A percentile compares a stretch with the other conserved stretches of the same genome.
phyloP scores from a whole-genome alignment of 2,329 filamentous ascomycete genomes.

The Cylindrodendrum hubeiense region DNA sequence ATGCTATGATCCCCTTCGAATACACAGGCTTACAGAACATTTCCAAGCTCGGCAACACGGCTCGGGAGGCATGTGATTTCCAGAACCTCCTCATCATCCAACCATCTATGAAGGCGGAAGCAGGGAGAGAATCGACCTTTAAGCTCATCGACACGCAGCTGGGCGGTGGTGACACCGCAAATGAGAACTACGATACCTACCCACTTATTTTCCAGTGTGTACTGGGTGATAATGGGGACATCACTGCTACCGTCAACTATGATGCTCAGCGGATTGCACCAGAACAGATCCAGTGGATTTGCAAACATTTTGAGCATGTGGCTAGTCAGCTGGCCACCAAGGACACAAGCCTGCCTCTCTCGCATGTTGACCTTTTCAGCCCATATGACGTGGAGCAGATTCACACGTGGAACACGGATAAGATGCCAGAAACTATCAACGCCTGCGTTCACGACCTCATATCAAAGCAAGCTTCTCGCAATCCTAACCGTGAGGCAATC shows the following conservation, averaged over 20 bases:
- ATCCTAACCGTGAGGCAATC: constrained; percentile 1
- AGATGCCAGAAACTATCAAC: constrained; percentile 8
- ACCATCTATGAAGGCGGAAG: constrained; percentile 3
- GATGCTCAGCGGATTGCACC: constrained; percentile 15
- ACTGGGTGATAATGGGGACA: neutral
- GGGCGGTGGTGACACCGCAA: constrained; percentile 6
- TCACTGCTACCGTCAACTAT: constrained; percentile 19
- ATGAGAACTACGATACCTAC: constrained; percentile 39
- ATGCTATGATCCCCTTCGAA: constrained; percentile 9
- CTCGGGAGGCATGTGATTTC: constrained; percentile 9
- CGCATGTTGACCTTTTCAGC: constrained; percentile 10
- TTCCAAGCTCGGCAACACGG: neutral
- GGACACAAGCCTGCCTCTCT: neutral
- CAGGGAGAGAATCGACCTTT: constrained; percentile 13
- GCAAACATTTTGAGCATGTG: neutral
- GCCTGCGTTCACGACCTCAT: constrained; percentile 15
- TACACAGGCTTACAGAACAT: constrained; percentile 12
- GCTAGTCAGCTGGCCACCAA: neutral
- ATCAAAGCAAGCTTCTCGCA: neutral
- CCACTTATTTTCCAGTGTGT: constrained; percentile 33
- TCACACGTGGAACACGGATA: neutral
- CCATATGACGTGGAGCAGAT: neutral
- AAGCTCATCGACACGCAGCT: constrained; percentile 22
- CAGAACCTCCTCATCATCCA: constrained; percentile 9
- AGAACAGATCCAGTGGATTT: neutral